These are phyloP conservation scores for Beauveria asiatica DNA, from an alignment of 2,329 filamentous ascomycete genomes.

Conservation along the genomic window DNA sequence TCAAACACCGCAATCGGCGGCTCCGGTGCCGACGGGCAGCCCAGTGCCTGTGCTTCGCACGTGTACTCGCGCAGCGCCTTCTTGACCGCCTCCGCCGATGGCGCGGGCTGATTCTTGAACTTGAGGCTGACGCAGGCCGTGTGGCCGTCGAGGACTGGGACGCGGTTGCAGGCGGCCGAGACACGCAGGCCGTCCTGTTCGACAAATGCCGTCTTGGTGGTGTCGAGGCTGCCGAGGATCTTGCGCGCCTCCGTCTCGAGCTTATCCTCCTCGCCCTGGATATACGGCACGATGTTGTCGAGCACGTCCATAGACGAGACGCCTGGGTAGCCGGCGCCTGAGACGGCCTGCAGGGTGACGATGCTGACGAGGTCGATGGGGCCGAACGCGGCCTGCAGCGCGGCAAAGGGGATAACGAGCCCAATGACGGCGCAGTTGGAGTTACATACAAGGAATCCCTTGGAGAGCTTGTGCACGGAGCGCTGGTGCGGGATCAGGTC, in stretches of 20 bases:
- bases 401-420: slow-evolving; percentile 88
- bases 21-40: slow-evolving; percentile 77
- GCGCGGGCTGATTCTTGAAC: slow-evolving; percentile 68
- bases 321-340: slow-evolving; percentile 83
- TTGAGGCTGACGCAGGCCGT: slow-evolving; percentile 85
- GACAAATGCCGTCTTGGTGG: slow-evolving; percentile 62
- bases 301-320: slow-evolving; percentile 92
- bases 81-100: slow-evolving; percentile 67
- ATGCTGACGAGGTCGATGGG: slow-evolving; percentile 67
- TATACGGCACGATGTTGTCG: slow-evolving; percentile 93
- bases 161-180: slow-evolving; percentile 83
- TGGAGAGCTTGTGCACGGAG: slow-evolving; percentile 59
- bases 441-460: slow-evolving; percentile 94
- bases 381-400: slow-evolving; percentile 78
- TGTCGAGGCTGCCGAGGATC: slow-evolving; percentile 73
- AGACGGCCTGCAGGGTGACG: slow-evolving; percentile 91
- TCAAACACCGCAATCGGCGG: slow-evolving; percentile 83
- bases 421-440: slow-evolving; percentile 97
- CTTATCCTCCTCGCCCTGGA: slow-evolving; percentile 91
- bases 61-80: slow-evolving; percentile 72
- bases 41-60: slow-evolving; percentile 71
- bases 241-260: slow-evolving; percentile 91
- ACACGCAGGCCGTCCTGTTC: slow-evolving; percentile 69
- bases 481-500: slow-evolving; percentile 85
- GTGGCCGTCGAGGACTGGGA: slow-evolving; percentile 91